Evolutionary conservation across 768 basidiomycete species (phyloP), one percentile per base, ranked within the genome.

Genomic region (Rhizopogon salebrosus): DNA sequence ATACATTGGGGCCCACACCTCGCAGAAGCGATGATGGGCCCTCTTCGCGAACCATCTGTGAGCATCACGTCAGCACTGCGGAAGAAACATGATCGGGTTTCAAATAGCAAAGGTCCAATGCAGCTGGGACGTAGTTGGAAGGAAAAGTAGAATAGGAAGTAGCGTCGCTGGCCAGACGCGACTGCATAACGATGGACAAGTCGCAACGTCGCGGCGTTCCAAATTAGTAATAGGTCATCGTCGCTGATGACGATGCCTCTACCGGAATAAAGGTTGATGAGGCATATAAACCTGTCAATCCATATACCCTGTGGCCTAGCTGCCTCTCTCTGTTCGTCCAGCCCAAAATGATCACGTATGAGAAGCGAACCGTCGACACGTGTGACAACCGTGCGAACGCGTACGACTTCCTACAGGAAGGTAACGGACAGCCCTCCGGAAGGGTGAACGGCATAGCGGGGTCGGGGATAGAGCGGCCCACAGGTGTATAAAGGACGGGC

Each of bases 41-140:
- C 69, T 95, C 92, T 66, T 95, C 92, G 1, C 83, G 79, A 10
- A 92, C 81, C 89, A 95, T 95, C 85, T 90, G 51, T 13, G 31
- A 48, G 48, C 24, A 36, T 22, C 27, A 29, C 10, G 31, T 26
- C 11, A 14, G 48, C 34, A 40, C 35, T 9, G 26, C 10, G 27
- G 6, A 42, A 16, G 31, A 22, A 35, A 29, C 49, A 29, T 18
- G 41, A 42, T 34, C 16, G 26, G 48, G 6, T 29, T 49, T 41
- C 29, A 59, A 14, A 58, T 45, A 55, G 49, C 40, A 43, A 57
- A 27, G 39, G 38, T 26, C 55, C 35, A 57, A 36, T 5, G 40
- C 26, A 26, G 51, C 36, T 49, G 20, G 22, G 6, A 8, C 26
- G 14, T 41, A 8, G 42, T 11, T 18, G 16, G 16, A 42, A 11